phyloP scores from a whole-genome alignment of 2,329 filamentous ascomycete species.

The Pseudogymnoascus sp. region DNA sequence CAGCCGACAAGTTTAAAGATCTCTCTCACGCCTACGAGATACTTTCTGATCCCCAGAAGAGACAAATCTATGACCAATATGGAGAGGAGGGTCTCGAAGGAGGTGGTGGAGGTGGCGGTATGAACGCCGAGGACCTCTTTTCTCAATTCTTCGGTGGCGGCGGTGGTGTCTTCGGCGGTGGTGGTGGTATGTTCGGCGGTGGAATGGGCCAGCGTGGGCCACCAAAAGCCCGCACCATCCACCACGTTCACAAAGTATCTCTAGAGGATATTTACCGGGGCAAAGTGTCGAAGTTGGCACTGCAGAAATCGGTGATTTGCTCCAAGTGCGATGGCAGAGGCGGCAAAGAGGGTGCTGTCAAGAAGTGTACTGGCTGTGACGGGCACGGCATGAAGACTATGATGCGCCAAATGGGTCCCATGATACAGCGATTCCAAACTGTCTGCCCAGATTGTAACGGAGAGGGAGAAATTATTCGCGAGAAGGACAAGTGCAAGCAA shows the following conservation, averaged over 20 bases:
- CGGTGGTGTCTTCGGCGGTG: constrained; percentile 55
- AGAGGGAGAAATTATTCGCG: constrained; percentile 91
- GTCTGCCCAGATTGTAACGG: constrained; percentile 97
- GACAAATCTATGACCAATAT: constrained; percentile 90
- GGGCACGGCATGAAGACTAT: constrained; percentile 98
- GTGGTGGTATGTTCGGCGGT: constrained; percentile 64
- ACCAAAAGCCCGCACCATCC: constrained; percentile 84
- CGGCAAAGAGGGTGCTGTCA: constrained; percentile 96
- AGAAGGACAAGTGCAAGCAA: constrained; percentile 95
- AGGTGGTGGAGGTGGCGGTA: constrained; percentile 68
- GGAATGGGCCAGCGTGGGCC: constrained; percentile 75
- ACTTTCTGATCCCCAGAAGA: constrained; percentile 86
- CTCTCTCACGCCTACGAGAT: constrained; percentile 93
- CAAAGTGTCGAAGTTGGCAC: constrained; percentile 92
- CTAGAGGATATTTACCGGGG: constrained; percentile 97
- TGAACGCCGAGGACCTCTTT: constrained; percentile 94
- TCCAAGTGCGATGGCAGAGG: constrained; percentile 87
- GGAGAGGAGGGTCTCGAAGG: constrained; percentile 94
- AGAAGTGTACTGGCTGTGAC: constrained; percentile 83
- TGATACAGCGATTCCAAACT: constrained; percentile 99
- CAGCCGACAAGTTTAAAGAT: constrained; percentile 98
- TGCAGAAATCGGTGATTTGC: constrained; percentile 97
- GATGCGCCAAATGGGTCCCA: constrained; percentile 99
- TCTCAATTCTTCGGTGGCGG: constrained; percentile 85
- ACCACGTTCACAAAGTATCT: constrained; percentile 96